phyloP scores from a whole-genome alignment of 371 early-diverging fungal species.

The Mucor indicus region DNA sequence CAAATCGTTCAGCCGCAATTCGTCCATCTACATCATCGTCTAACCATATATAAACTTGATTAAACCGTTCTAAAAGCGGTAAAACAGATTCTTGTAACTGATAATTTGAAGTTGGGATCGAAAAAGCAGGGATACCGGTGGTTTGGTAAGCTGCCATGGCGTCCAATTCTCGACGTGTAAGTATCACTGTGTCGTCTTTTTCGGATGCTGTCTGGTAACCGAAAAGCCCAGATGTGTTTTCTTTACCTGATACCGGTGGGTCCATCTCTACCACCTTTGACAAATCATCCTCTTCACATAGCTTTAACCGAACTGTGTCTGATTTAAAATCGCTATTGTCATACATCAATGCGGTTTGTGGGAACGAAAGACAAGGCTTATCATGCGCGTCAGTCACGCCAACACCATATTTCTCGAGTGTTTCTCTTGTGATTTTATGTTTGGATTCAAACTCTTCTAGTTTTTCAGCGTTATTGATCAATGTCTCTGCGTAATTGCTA shows the following conservation, averaged over 20 bases:
- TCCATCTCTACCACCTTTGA: constrained; percentile 17
- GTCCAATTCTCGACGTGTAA: constrained; percentile 64
- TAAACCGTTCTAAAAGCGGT: constrained; percentile 62
- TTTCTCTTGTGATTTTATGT: constrained; percentile 22
- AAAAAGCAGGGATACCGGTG: constrained; percentile 60
- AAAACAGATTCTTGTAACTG: constrained; percentile 64
- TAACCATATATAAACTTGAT: constrained; percentile 67
- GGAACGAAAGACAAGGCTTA: constrained; percentile 37
- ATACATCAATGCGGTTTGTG: constrained; percentile 34
- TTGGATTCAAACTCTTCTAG: constrained; percentile 12
- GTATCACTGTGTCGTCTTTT: constrained; percentile 41
- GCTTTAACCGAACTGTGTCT: constrained; percentile 37
- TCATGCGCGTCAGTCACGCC: constrained; percentile 12
- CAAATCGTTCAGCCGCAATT: constrained; percentile 56
- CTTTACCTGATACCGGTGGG: constrained; percentile 20
- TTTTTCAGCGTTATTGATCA: constrained; percentile 12
- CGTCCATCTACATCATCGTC: constrained; percentile 68
- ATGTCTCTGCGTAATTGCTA: constrained; percentile 11
- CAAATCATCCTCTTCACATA: constrained; percentile 20
- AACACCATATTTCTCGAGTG: constrained; percentile 25
- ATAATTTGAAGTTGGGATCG: constrained; percentile 52
- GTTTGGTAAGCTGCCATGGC: constrained; percentile 72
- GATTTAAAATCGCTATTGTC: constrained; percentile 10
- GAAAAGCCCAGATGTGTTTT: constrained; percentile 50
- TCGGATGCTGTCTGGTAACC: constrained; percentile 58